phyloP scores from a whole-genome alignment of 164 flowering plant species.

The Liquidambar formosana region DNA sequence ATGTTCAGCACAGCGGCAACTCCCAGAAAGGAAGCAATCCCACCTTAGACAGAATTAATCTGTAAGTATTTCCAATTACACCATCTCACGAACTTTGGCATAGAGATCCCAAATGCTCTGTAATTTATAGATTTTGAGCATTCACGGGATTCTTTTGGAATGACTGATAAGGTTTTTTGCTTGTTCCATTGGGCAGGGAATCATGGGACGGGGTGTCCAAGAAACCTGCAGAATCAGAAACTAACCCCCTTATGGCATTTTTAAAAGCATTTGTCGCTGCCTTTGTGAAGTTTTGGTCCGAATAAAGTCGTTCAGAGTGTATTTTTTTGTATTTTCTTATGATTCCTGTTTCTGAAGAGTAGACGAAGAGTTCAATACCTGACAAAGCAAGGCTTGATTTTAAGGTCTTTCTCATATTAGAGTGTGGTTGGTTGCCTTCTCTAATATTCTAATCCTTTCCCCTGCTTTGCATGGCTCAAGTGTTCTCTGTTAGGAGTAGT shows the following conservation, averaged over 20 bases:
- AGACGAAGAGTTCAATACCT: too few species aligned
- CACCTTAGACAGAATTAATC: constrained; percentile 51
- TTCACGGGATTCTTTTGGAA: too few species aligned
- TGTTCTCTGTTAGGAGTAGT: too few species aligned
- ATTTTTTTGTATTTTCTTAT: too few species aligned
- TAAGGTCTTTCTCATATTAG: not conserved
- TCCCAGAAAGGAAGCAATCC: constrained; percentile 31
- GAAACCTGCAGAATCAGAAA: constrained; percentile 18
- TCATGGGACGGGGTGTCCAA: constrained; percentile 54
- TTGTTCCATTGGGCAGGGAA: constrained; percentile 40
- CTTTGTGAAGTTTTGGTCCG: constrained; percentile 61
- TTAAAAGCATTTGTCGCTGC: constrained; percentile 43
- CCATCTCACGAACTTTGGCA: not conserved
- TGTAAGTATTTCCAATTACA: constrained; percentile 35
- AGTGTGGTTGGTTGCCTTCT: not conserved
- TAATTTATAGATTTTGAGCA: too few species aligned
- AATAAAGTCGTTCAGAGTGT: constrained; percentile 20
- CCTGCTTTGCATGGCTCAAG: not conserved
- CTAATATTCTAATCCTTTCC: not conserved
- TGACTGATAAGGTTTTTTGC: not conserved
- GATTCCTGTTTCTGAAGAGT: too few species aligned
- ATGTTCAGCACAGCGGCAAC: not conserved
- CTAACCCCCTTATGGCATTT: constrained; percentile 44
- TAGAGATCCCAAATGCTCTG: too few species aligned
- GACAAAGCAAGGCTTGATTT: not conserved